Conservation (phyloP, 2,329 filamentous ascomycete species). For the Harringtonia lauricola region DNA sequence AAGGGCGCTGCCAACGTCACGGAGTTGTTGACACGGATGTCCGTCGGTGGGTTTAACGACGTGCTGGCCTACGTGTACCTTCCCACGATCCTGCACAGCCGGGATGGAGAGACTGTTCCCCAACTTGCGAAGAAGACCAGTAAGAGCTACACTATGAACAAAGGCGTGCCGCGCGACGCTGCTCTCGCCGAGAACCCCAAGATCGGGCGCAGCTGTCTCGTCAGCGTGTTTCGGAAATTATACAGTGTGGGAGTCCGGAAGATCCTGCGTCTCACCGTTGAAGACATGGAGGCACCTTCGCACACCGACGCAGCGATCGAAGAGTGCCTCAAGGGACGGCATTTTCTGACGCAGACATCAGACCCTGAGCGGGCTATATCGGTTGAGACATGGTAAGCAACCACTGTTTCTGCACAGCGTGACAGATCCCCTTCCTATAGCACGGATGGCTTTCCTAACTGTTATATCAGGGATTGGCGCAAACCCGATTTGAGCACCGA, state of each 20-base stretch:
- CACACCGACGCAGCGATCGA: constrained; percentile 13
- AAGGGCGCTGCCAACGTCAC: background rate
- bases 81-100: background rate
- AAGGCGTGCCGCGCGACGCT: background rate
- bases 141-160: constrained; percentile 1
- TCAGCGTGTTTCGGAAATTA: background rate
- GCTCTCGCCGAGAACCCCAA: background rate
- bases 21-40: background rate
- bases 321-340: constrained; percentile 4
- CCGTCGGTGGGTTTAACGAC: background rate
- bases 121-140: background rate
- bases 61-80: background rate
- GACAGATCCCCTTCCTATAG: background rate
- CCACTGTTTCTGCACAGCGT: background rate
- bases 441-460: too few relatives aligned
- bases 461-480: constrained; percentile 9
- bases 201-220: constrained; percentile 1
- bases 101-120: background rate
- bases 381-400: constrained; percentile 8
- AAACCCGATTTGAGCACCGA: constrained; percentile 10
- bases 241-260: background rate
- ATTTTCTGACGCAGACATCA: background rate
- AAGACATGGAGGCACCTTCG: constrained; percentile 7
- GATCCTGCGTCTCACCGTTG: constrained; percentile 8
- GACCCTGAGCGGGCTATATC: constrained; percentile 1